Evolutionary conservation across 2,329 filamentous ascomycete species (phyloP), one percentile per base, ranked within the genome.

Genomic region (Hypoxylon sp.): DNA sequence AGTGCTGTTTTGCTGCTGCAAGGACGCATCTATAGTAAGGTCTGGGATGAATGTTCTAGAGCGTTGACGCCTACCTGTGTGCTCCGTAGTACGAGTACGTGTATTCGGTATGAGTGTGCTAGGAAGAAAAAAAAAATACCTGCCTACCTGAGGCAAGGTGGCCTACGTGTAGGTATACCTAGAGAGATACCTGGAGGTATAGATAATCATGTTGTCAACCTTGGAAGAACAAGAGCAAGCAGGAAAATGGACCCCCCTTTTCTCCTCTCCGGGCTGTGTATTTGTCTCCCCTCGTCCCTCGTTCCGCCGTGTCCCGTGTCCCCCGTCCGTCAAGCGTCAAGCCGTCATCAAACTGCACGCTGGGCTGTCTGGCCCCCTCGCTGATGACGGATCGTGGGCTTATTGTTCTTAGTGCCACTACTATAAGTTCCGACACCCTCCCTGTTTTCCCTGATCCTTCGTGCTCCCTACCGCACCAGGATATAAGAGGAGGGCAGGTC

Each of bases 341-440:
- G n/a, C 52, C 51, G 55, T 62, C 56, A 60, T 63, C 55, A 21
- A 29, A 50, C 43, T 48, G 38, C 47, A 54, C 45, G 55, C 49
- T 48, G n/a, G n/a, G n/a, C n/a, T n/a, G n/a, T n/a, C n/a, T n/a
- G 41, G 52, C 59, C 58, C 47, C 58, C 55, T 61, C 63, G 64
- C 64, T 67, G 63, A 65, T 64, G 56, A 62, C 24, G 55, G 52
- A 62, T 61, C 54, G 54, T 64, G 54, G 63, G 50, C 58, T 64
- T 60, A 47, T 43, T 56, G 51, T 45, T 65, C 47, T 51, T 62
- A 63, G 64, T 61, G 66, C 50, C 56, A 41, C 55, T 69, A 63
- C 67, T 68, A 67, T 65, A 68, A 69, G 64, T 64, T 63, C 60
- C 56, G 56, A 41, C 52, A 57, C 58, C 64, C 67, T 67, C 66